phyloP scores from a whole-genome alignment of 768 basidiomycete species.

The Kondoa subrosea region DNA sequence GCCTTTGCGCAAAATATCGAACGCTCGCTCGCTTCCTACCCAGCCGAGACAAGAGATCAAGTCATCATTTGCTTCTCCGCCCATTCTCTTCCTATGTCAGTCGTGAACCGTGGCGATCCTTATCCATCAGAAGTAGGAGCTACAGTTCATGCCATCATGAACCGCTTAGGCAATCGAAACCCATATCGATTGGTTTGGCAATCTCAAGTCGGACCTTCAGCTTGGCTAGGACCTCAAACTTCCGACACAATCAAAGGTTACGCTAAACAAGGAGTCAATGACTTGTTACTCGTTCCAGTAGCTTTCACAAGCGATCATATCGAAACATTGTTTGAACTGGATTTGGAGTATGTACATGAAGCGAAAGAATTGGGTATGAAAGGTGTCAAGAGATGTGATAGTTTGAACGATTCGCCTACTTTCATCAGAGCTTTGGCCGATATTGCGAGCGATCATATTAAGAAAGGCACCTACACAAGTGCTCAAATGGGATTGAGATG shows the following conservation, averaged over 20 bases:
- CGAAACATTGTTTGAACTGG: slow-evolving; percentile 91
- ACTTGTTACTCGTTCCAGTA: slow-evolving; percentile 65
- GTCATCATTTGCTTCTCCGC: slow-evolving; percentile 86
- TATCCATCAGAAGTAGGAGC: slow-evolving; percentile 90
- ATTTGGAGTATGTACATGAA: slow-evolving; percentile 81
- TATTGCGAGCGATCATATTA: slow-evolving; percentile 63
- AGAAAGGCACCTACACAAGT: slow-evolving; percentile 30
- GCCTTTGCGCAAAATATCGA: slow-evolving; percentile 80
- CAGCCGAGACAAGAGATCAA: slow-evolving; percentile 50
- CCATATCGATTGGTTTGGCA: slow-evolving; percentile 96
- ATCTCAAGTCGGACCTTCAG: slow-evolving; percentile 85
- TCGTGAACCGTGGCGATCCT: slow-evolving; percentile 96
- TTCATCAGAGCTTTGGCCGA: slow-evolving; percentile 91
- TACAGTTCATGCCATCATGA: slow-evolving; percentile 85
- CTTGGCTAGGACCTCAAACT: slow-evolving; percentile 98
- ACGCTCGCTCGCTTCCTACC: slow-evolving; percentile 60
- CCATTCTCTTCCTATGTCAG: slow-evolving; percentile 92
- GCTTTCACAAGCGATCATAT: slow-evolving; percentile 99
- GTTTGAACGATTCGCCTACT: slow-evolving; percentile 85
- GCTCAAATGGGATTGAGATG: slow-evolving; percentile 46
- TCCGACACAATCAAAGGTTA: slow-evolving; percentile 61
- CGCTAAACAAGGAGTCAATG: slow-evolving; percentile 35
- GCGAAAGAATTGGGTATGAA: slow-evolving; percentile 76
- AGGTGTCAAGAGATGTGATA: slow-evolving; percentile 70
- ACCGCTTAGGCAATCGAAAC: slow-evolving; percentile 47